These are phyloP conservation scores for Globisporangium nodosum DNA, from an alignment of 352 stramenopile genomes.

Conservation along the genomic window DNA sequence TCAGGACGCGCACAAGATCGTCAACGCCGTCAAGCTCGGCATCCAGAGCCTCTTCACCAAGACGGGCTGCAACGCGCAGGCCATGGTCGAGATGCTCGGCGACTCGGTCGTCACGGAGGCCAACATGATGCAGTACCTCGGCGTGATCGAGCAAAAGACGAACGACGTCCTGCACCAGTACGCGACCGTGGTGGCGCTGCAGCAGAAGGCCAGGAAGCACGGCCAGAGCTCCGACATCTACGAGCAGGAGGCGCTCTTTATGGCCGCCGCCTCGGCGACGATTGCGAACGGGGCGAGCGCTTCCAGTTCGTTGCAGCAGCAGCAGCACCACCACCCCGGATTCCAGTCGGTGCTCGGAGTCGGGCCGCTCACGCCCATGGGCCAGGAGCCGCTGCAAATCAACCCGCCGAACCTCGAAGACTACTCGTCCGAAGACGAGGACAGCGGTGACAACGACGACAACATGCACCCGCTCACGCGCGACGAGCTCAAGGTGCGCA, in stretches of 20 bases:
- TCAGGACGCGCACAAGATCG: slow-evolving; percentile 81
- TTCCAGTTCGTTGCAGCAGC: neutral
- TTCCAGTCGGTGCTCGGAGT: slow-evolving; percentile 77
- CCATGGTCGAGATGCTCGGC: slow-evolving; percentile 82
- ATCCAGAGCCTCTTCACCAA: slow-evolving; percentile 77
- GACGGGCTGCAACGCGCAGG: slow-evolving; percentile 75
- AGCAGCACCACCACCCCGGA: slow-evolving; percentile 13
- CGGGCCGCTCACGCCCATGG: slow-evolving; percentile 85
- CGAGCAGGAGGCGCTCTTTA: slow-evolving; percentile 40
- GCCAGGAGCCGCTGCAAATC: slow-evolving; percentile 87
- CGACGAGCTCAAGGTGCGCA: slow-evolving; percentile 90
- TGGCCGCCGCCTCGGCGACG: slow-evolving; percentile 13
- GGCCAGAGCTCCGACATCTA: slow-evolving; percentile 17
- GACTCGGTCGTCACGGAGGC: slow-evolving; percentile 89
- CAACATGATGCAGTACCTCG: slow-evolving; percentile 94
- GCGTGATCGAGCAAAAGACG: slow-evolving; percentile 92
- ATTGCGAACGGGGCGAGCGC: too few species aligned
- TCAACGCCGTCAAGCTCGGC: slow-evolving; percentile 87
- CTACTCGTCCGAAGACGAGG: slow-evolving; percentile 91
- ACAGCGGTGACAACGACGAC: slow-evolving; percentile 83
- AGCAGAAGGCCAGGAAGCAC: slow-evolving; percentile 28
- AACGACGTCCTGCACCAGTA: slow-evolving; percentile 92
- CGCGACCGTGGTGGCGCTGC: slow-evolving; percentile 34
- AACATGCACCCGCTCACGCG: slow-evolving; percentile 86
- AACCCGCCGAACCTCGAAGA: slow-evolving; percentile 93